Evolutionary conservation across 1,139 yeast genomes (phyloP).

Genomic region (Debaryomyces robertsiae): DNA sequence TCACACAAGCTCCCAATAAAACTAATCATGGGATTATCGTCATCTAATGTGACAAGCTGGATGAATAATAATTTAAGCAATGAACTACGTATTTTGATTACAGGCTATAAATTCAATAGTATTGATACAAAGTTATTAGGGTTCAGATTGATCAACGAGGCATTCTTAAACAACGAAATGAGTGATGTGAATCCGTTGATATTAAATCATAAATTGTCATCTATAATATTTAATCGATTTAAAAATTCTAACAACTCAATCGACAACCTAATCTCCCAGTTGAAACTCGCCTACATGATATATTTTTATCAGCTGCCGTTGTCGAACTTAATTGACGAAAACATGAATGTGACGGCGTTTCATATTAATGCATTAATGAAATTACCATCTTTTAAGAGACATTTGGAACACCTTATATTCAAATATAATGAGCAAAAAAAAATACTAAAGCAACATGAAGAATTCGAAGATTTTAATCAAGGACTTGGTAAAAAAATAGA

Average conservation of each 20-base stretch:
- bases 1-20: constrained; percentile 42
- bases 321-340: constrained; percentile 36
- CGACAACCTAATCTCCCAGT: constrained; percentile 53
- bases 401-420: constrained; percentile 28
- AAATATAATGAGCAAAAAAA: constrained; percentile 11
- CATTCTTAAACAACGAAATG: constrained; percentile 32
- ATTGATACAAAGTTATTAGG: constrained; percentile 45
- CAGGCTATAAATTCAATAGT: constrained; percentile 47
- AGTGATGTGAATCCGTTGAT: constrained; percentile 22
- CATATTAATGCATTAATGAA: constrained; percentile 30
- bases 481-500: constrained; percentile 3
- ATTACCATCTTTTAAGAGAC: constrained; percentile 41
- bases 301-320: constrained; percentile 73
- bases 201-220: constrained; percentile 30
- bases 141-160: constrained; percentile 37
- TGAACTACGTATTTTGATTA: constrained; percentile 34
- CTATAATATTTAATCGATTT: constrained; percentile 40
- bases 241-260: constrained; percentile 50
- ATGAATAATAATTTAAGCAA: constrained; percentile 35
- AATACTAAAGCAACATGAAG: constrained; percentile 1
- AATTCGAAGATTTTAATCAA: constrained; percentile 10
- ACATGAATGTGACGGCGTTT: constrained; percentile 11
- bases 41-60: constrained; percentile 43
- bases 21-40: constrained; percentile 56
- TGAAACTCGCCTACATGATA: constrained; percentile 67